Base-by-base conservation (phyloP, 371 early-diverging fungal genomes). In the Syncephalis plumigaleata region DNA sequence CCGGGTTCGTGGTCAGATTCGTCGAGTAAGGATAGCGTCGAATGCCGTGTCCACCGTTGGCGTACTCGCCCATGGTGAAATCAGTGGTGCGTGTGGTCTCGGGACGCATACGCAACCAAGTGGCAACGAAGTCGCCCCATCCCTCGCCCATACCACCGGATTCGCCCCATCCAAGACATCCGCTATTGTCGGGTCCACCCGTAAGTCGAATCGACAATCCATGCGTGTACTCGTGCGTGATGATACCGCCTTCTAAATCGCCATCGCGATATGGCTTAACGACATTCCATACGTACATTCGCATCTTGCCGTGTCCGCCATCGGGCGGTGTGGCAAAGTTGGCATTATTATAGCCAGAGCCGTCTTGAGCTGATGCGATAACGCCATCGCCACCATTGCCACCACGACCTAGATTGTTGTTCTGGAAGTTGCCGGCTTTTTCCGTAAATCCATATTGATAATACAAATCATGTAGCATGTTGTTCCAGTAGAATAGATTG, bases 241-340 rank as follows among this genome's bases (percentile, higher is more conserved):
- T 73, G 57, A 92, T 91, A 39, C 87, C 92, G 42, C 81, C 77
- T 63, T 94, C 94, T 46, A 95, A 66, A 49, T 90, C 94, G 26
- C 92, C 92, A 58, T 95, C 96, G 27, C 93, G 76, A 63, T 71
- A 64, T 20, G 91, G 85, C 7, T 60, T 51, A 0, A 77, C 75
- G 24, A 69, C 56, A 53, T 84, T 77, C 87, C 87, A 91, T 16
- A 89, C 72, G 49, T 85, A 91, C 89, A 87, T 86, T 37, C 91
- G 75, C 94, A 92, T 93, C 64, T 82, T 77, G 17, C 83, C 83
- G 46, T 74, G 78, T 38, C 77, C 73, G 48, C 94, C 94, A 64
- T 93, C 94, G 13, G 91, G 93, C 17, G 97, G 94, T 9, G 97
- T 92, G 9, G 91, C 91, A 76, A 96, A 96, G 63, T 92, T 89